Percentiles rank a stretch among this genome's conserved stretches.
phyloP scores from a whole-genome alignment of 2,329 filamentous ascomycete species.

The Microdochium bolleyi region DNA sequence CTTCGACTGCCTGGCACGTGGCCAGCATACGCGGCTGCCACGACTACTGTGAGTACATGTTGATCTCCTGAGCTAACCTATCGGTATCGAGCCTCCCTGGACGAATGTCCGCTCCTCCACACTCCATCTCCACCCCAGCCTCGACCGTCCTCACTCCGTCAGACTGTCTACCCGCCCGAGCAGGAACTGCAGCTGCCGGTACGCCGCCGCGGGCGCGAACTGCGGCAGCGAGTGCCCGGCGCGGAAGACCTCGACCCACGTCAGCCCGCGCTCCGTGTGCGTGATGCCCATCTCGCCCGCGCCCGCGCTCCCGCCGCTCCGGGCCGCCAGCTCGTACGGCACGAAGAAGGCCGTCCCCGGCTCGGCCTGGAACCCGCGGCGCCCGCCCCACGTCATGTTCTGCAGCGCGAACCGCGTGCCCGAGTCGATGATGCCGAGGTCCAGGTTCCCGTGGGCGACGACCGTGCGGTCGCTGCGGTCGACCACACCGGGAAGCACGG shows the following conservation, averaged over 20 bases:
- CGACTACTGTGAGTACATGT: too few relatives aligned
- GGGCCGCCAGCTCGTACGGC: slow-evolving; percentile 52
- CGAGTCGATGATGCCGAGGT: slow-evolving; percentile 60
- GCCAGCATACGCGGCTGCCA: too few relatives aligned
- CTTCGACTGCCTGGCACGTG: too few relatives aligned
- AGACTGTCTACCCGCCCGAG: slow-evolving; percentile 54
- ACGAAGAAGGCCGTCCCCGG: slow-evolving; percentile 61
- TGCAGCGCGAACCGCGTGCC: slow-evolving; percentile 67
- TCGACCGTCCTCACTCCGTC: background rate
- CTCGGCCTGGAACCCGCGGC: slow-evolving; percentile 57
- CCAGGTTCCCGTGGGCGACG: slow-evolving; percentile 63
- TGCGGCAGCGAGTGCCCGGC: slow-evolving; percentile 63
- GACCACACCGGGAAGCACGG: slow-evolving; percentile 61
- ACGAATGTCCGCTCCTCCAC: background rate
- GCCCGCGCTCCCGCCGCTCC: slow-evolving; percentile 39
- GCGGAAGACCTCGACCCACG: slow-evolving; percentile 56
- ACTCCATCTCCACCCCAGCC: background rate
- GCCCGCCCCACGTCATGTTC: slow-evolving; percentile 73
- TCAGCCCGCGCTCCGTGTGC: slow-evolving; percentile 69
- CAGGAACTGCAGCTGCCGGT: slow-evolving; percentile 67
- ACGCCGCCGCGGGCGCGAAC: slow-evolving; percentile 60
- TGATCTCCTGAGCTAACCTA: too few relatives aligned
- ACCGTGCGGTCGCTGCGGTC: slow-evolving; percentile 66
- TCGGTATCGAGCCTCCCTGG: too few relatives aligned
- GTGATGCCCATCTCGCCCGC: slow-evolving; percentile 62